Conservation (phyloP, 2,329 filamentous ascomycete species). For the Arthroderma sp. region DNA sequence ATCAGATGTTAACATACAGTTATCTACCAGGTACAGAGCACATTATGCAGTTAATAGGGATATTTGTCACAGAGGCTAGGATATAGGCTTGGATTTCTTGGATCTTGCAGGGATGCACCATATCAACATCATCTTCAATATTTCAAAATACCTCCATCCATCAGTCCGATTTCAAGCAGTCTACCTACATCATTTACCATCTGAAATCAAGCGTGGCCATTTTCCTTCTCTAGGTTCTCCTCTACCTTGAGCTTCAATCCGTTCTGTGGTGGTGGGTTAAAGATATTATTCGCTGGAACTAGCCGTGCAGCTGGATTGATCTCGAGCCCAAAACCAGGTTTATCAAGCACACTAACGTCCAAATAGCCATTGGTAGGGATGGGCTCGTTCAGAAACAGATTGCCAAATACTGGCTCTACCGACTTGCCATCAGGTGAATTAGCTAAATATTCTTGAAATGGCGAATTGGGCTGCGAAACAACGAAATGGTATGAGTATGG, state of each 20-base stretch:
- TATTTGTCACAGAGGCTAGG: too few relatives aligned
- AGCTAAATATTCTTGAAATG: constrained; percentile 91
- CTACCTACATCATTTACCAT: too few relatives aligned
- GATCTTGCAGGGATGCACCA: too few relatives aligned
- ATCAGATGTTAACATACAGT: too few relatives aligned
- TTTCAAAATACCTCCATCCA: too few relatives aligned
- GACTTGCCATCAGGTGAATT: constrained; percentile 85
- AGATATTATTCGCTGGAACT: constrained; percentile 59
- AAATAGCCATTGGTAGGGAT: constrained; percentile 74
- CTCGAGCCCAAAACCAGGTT: constrained; percentile 80
- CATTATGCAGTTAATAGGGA: too few relatives aligned
- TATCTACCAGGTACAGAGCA: too few relatives aligned
- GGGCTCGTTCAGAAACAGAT: constrained; percentile 80
- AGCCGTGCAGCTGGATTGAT: constrained; percentile 70
- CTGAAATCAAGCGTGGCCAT: neutral
- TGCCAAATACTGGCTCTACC: constrained; percentile 81
- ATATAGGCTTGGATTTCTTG: too few relatives aligned
- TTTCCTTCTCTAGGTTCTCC: neutral
- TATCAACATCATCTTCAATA: too few relatives aligned
- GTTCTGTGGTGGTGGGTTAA: constrained; percentile 47
- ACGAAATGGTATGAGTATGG: constrained; percentile 96
- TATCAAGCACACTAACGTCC: constrained; percentile 66
- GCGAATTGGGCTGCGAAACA: constrained; percentile 80
- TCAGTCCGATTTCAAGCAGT: too few relatives aligned
- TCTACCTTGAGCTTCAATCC: neutral